Base-by-base conservation (phyloP, 2,329 filamentous ascomycete species). In the Calonectria ilicicola region DNA sequence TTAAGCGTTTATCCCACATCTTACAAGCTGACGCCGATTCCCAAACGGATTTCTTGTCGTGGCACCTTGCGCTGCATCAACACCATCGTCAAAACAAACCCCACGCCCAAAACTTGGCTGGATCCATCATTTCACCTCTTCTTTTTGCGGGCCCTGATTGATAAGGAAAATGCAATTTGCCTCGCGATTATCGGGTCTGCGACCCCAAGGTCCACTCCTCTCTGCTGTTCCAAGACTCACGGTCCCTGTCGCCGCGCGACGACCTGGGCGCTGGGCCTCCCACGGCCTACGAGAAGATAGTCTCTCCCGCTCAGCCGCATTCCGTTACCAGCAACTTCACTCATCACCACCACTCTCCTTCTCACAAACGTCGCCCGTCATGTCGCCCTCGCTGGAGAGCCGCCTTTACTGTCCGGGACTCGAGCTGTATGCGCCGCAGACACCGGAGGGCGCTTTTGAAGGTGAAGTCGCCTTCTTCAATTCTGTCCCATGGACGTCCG, bases 401-500 rank as follows among this genome's bases (percentile, higher is more conserved):
- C 81, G 82, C 72, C 69, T 83, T 32, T 64, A 83, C 69, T 80
- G 80, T 62, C 83, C 83, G 3, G 65, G 73, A 10, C 79, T 84
- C 56, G 74, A 78, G 64, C 70, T 83, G 35, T 23, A 71, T 32
- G 81, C 83, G 7, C 68, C 79, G 14, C 71, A 79, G 46, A 78
- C 80, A 12, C 77, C 79, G 0, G 72, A 76, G 1, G 65, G 69
- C 46, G 77, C 83, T 21, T 82, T 81, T 71, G 49, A 76, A 32
- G 75, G 75, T 17, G 79, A 81, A 53, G 56, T 82, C 29, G 65
- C 74, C 40, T 79, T 83, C 77, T 85, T 86, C 77, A 73, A 71
- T 60, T 79, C 82, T 0, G 77, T 83, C 35, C 80, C 83, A 9
- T 85, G 84, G 84, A 84, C 82, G 53, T 78, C 80, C 40, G 64